Percentiles rank a stretch among this genome's conserved stretches.
phyloP scores from a whole-genome alignment of 176 grass and related monocot species.

The Carex pumila region DNA sequence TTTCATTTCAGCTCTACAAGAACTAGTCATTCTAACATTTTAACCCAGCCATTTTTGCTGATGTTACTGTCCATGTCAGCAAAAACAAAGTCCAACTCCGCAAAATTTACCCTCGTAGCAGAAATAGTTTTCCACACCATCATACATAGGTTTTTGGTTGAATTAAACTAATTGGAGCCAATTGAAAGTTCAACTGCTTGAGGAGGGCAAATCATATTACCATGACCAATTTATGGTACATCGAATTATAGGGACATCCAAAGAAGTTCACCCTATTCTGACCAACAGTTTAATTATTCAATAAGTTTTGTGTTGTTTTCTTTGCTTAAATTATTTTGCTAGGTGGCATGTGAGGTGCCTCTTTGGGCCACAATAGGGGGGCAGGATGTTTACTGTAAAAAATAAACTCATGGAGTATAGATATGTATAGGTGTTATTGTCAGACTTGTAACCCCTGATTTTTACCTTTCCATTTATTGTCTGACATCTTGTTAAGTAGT shows the following conservation, averaged over 20 bases:
- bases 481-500: constrained; percentile 23
- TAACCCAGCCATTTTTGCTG: not conserved
- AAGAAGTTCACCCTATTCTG: not conserved
- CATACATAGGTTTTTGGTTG: not conserved
- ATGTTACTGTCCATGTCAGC: not conserved
- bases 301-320: not conserved
- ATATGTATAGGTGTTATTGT: not conserved
- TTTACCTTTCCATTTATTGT: not conserved
- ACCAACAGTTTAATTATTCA: not conserved
- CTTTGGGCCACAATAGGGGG: constrained; percentile 91
- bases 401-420: not conserved
- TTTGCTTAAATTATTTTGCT: constrained; percentile 8
- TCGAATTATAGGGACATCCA: not conserved
- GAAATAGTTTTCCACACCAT: not conserved
- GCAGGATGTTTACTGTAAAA: constrained; percentile 45
- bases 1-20: not conserved
- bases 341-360: constrained; percentile 84
- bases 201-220: not conserved
- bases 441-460: not conserved
- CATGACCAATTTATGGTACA: not conserved
- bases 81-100: not conserved
- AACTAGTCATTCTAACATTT: not conserved
- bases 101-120: not conserved
- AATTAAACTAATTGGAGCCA: not conserved
- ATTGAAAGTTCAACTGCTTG: not conserved